phyloP scores from a whole-genome alignment of 345 rosid genomes.

The Populus tremula region DNA sequence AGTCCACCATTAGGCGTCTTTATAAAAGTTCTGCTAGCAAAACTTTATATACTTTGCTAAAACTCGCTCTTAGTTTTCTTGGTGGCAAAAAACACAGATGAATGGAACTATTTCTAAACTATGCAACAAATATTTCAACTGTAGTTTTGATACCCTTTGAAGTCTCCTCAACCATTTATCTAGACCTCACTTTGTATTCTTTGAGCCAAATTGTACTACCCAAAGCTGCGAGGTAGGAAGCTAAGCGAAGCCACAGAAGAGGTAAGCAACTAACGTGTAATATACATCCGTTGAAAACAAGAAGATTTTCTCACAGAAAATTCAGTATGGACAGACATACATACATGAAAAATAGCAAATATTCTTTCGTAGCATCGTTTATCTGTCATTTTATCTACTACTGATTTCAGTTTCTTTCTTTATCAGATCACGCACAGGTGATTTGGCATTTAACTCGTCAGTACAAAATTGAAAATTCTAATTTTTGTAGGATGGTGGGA shows the following conservation, averaged over 20 bases:
- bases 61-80: not conserved
- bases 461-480: not conserved
- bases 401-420: not conserved
- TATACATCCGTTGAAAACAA: too few relatives aligned
- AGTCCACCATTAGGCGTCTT: not conserved
- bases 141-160: not conserved
- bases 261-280: too few relatives aligned
- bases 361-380: not conserved
- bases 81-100: not conserved
- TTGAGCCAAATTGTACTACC: too few relatives aligned
- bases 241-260: too few relatives aligned
- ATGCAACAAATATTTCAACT: not conserved
- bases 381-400: too few relatives aligned
- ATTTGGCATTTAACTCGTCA: not conserved
- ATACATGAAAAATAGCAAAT: not conserved
- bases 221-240: too few relatives aligned
- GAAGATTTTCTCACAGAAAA: too few relatives aligned
- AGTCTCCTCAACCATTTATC: not conserved
- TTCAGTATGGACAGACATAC: not conserved
- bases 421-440: not conserved
- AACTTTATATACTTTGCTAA: not conserved
- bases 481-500: not conserved
- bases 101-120: not conserved
- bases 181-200: not conserved
- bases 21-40: not conserved